Percentiles rank a stretch among this genome's conserved stretches.
Conservation (phyloP, 2,329 filamentous ascomycete species). For the Trichoderma lentiforme region DNA sequence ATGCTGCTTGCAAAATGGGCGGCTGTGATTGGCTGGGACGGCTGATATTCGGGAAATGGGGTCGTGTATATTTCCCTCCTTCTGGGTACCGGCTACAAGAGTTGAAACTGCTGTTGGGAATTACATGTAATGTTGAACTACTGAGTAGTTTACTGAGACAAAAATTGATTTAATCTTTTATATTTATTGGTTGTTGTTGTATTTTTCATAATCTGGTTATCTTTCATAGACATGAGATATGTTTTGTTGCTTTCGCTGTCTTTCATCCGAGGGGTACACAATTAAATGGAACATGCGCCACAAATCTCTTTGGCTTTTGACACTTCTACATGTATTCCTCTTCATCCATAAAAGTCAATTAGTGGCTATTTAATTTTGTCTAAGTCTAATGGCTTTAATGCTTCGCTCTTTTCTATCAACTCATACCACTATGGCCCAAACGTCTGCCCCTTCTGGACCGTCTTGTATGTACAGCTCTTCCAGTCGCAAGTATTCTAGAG, state of each 20-base stretch:
- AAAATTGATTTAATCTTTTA: too few relatives aligned
- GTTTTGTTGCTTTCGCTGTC: too few relatives aligned
- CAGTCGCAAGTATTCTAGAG: slow-evolving; percentile 8
- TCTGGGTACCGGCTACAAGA: too few relatives aligned
- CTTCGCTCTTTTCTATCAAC: background rate
- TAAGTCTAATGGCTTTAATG: background rate
- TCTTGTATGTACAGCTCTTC: slow-evolving; percentile 9
- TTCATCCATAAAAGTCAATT: background rate
- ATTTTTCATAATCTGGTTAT: too few relatives aligned
- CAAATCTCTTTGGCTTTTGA: background rate
- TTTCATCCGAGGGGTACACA: too few relatives aligned
- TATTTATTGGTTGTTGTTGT: too few relatives aligned
- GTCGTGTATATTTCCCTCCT: background rate
- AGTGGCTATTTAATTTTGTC: background rate
- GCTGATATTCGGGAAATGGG: slow-evolving; percentile 21
- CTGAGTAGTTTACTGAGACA: too few relatives aligned
- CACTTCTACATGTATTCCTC: background rate
- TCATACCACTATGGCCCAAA: background rate
- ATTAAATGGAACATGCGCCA: background rate
- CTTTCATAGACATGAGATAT: too few relatives aligned
- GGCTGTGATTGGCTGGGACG: slow-evolving; percentile 25
- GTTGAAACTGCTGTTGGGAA: background rate
- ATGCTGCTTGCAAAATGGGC: slow-evolving; percentile 36
- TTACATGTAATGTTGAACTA: background rate
- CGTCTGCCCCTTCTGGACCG: background rate